Evolutionary conservation across 148 eudicot genomes (phyloP).

Genomic region (Polygonum aviculare): DNA sequence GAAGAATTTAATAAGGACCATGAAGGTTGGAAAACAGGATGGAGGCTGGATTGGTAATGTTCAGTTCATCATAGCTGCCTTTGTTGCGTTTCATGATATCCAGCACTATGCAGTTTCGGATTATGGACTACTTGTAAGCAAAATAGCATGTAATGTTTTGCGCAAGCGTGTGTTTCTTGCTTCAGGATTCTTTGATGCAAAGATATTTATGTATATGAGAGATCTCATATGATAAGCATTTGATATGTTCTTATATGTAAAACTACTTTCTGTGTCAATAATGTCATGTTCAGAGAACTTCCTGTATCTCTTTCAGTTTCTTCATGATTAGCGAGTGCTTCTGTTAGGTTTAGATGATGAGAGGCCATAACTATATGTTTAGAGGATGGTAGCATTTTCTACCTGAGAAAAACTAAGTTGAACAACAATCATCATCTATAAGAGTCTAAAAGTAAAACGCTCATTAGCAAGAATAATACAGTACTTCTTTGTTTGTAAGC

Average conservation of each 20-base stretch:
- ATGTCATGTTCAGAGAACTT: not conserved
- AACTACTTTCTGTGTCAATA: not conserved
- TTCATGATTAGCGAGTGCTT: not conserved
- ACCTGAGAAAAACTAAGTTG: not conserved
- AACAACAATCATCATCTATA: not conserved
- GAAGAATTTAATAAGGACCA: too few species aligned
- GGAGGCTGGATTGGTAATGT: not conserved
- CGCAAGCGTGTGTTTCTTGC: not conserved
- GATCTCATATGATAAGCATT: not conserved
- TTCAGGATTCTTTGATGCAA: conserved; percentile 2
- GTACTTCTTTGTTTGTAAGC: too few species aligned
- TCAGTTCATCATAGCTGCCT: not conserved
- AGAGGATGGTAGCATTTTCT: not conserved
- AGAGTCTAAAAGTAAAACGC: not conserved
- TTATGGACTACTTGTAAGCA: not conserved
- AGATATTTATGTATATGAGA: not conserved
- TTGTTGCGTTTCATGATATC: not conserved
- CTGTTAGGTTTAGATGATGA: not conserved
- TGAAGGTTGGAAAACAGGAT: not conserved
- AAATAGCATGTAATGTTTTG: not conserved
- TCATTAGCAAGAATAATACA: not conserved
- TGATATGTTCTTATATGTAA: not conserved
- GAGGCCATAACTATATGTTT: not conserved
- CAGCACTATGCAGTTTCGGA: not conserved
- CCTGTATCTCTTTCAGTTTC: not conserved